Conservation (phyloP, 2,329 filamentous ascomycete genomes). For the Alternaria incomplexa region DNA sequence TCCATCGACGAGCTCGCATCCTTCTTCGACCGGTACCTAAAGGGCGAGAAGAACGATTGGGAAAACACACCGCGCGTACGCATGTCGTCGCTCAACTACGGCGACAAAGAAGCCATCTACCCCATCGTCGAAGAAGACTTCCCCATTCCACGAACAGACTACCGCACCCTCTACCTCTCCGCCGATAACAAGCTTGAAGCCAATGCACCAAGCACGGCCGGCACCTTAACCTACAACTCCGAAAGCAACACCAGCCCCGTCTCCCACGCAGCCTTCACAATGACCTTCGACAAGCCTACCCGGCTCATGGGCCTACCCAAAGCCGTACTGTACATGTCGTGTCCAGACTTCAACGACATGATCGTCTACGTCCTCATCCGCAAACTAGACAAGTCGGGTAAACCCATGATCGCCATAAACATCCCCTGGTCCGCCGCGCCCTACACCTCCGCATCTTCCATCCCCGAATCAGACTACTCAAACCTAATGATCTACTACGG, state of each 20-base stretch:
- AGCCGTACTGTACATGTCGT: constrained; percentile 56
- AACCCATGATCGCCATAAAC: constrained; percentile 51
- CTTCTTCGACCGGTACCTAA: constrained; percentile 58
- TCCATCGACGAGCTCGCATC: constrained; percentile 17
- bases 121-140: constrained; percentile 22
- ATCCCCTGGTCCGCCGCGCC: constrained; percentile 41
- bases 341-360: constrained; percentile 52
- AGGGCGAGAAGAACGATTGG: constrained; percentile 54
- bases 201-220: background rate
- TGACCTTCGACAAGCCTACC: constrained; percentile 49
- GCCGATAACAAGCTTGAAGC: background rate
- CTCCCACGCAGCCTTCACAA: constrained; percentile 38
- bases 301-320: constrained; percentile 57
- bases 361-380: constrained; percentile 27
- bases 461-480: constrained; percentile 10
- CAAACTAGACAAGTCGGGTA: constrained; percentile 42
- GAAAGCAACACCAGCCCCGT: constrained; percentile 1
- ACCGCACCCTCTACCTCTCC: constrained; percentile 16
- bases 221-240: constrained; percentile 4
- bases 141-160: constrained; percentile 23
- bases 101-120: constrained; percentile 16
- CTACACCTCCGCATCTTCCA: constrained; percentile 5
- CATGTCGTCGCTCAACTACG: constrained; percentile 45
- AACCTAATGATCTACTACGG: constrained; percentile 13
- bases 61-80: constrained; percentile 56